Evolutionary conservation across 2,329 filamentous ascomycete genomes (phyloP).

Genomic region (Pyricularia sp.): DNA sequence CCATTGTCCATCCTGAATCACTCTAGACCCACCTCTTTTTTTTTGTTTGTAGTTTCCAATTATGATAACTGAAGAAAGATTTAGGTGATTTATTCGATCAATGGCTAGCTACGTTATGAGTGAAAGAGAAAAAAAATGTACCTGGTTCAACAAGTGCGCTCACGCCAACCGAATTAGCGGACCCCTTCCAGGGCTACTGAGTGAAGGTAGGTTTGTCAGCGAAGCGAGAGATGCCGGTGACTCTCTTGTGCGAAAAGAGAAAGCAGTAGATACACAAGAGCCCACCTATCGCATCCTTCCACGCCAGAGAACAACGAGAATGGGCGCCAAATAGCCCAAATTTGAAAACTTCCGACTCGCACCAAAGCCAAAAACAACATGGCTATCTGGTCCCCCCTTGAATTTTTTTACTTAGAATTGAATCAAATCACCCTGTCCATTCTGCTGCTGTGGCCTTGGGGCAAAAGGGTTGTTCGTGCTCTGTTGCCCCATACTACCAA

Average conservation of each 20-base stretch:
- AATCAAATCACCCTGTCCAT: constrained; percentile 43
- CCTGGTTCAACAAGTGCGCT: not conserved
- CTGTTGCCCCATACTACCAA: constrained; percentile 24
- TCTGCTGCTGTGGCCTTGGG: constrained; percentile 40
- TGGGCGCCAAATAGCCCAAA: not conserved
- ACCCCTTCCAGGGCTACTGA: not conserved
- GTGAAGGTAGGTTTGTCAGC: not conserved
- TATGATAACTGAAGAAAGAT: not conserved
- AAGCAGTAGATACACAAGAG: not conserved
- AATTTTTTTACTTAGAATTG: constrained; percentile 39
- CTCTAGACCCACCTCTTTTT: too few relatives aligned
- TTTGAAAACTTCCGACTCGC: not conserved
- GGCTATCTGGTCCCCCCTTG: not conserved
- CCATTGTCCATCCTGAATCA: too few relatives aligned
- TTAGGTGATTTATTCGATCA: not conserved
- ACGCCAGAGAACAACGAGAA: not conserved
- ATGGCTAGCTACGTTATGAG: not conserved
- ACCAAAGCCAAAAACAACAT: not conserved
- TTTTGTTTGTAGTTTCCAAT: too few relatives aligned
- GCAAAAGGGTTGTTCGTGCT: constrained; percentile 50
- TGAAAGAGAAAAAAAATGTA: not conserved
- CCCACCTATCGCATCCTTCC: not conserved
- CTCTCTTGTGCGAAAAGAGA: not conserved
- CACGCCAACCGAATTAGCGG: not conserved
- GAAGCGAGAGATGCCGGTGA: not conserved